Evolutionary conservation across 257 asterid species (phyloP).

Genomic region (Nicotiana paniculata): DNA sequence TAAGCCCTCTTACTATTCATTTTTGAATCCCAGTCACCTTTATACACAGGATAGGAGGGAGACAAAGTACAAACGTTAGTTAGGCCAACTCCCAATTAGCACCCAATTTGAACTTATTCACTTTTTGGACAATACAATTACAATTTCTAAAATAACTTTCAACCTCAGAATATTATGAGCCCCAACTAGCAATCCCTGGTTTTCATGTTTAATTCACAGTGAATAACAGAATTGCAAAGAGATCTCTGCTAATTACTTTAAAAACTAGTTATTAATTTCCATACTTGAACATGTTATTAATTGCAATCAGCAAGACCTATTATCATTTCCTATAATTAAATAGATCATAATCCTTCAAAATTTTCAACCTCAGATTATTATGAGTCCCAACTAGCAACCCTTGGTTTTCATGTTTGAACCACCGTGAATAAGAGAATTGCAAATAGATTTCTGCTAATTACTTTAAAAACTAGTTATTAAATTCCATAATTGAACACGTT

Average conservation of each 20-base stretch:
- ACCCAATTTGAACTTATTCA: neutral
- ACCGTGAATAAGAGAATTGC: neutral
- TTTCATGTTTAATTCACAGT: neutral
- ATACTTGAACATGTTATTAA: neutral
- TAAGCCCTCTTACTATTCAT: neutral
- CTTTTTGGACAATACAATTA: neutral
- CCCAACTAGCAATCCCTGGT: neutral
- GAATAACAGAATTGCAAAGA: neutral
- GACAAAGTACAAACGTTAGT: neutral
- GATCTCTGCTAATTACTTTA: neutral
- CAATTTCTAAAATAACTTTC: neutral
- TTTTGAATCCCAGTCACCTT: neutral
- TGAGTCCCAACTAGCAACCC: neutral
- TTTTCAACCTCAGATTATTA: neutral
- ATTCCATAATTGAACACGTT: no score
- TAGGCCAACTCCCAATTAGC: neutral
- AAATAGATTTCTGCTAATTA: neutral
- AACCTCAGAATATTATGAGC: neutral
- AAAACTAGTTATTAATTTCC: no score
- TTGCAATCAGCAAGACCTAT: neutral
- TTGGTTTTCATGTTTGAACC: neutral
- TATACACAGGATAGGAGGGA: neutral
- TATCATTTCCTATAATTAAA: neutral
- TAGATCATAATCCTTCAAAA: neutral
- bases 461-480: no score